These are phyloP conservation scores for Ceratobasidium sp. DNA, from an alignment of 1,284 basidiomycete species.

Conservation along the genomic window DNA sequence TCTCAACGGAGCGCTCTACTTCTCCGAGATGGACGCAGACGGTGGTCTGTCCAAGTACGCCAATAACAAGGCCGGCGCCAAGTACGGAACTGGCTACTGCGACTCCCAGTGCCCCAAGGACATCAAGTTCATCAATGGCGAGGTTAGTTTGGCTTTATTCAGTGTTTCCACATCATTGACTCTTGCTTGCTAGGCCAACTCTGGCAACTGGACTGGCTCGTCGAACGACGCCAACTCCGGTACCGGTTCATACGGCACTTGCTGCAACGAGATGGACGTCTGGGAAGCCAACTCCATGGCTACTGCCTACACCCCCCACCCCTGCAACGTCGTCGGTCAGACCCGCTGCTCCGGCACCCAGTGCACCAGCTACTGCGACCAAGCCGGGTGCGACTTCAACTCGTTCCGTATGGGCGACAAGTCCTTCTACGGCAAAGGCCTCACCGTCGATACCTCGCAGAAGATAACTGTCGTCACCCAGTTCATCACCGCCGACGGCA, in stretches of 20 bases:
- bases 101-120: slow-evolving; percentile 67
- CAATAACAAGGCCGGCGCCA: slow-evolving; percentile 67
- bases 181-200: slow-evolving; percentile 41
- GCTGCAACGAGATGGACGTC: slow-evolving; percentile 49
- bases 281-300: slow-evolving; percentile 61
- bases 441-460: slow-evolving; percentile 63
- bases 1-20: too few species aligned
- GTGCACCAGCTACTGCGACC: slow-evolving; percentile 53
- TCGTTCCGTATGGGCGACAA: slow-evolving; percentile 63
- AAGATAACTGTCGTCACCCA: slow-evolving; percentile 67
- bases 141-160: slow-evolving; percentile 53
- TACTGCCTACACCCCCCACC: slow-evolving; percentile 60
- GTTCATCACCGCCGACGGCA: slow-evolving; percentile 63
- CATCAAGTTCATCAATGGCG: slow-evolving; percentile 62
- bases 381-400: too few species aligned
- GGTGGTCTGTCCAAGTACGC: slow-evolving; percentile 64
- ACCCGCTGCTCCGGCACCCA: slow-evolving; percentile 49
- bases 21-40: slow-evolving; percentile 65
- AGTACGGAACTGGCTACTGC: slow-evolving; percentile 68
- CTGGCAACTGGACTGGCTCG: slow-evolving; percentile 23
- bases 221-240: slow-evolving; percentile 44
- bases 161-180: too few species aligned
- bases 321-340: slow-evolving; percentile 43
- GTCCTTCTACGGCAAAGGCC: slow-evolving; percentile 61
- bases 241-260: slow-evolving; percentile 55